Evolutionary conservation across 441 rosid species (phyloP), one percentile per base, ranked within the genome.

Genomic region (Kokia cookei): DNA sequence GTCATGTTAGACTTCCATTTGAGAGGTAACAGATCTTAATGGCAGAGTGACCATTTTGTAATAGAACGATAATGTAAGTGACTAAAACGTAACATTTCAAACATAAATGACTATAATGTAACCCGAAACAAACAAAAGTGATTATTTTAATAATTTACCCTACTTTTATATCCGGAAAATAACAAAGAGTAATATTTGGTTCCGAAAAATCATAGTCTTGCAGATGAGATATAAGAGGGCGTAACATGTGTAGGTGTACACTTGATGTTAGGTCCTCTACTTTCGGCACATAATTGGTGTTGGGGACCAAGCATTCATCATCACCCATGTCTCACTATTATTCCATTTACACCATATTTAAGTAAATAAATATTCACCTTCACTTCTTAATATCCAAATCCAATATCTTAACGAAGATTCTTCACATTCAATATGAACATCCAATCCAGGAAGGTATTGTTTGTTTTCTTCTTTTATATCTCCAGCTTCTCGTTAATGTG

Each of bases 371-470:
- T 15, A 9, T 73, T 26, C 29, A 55, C 11, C 1, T 40, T 13
- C 7, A 5, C n/a, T 57, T 35, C n/a, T 54, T 4, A 3, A 17
- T 75, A 55, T 51, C 65, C 1, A 55, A 42, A 24, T 58, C 12
- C 24, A 62, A 35, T 32, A 55, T 59, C 70, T 2, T 45, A 59
- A 45, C 58, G 47, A 4, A 43, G 54, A 24, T 7, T 5, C 19
- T 7, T 62, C 5, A 72, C 57, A 27, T 72, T 62, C 77, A 77
- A 75, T 47, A 87, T 85, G 87, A 80, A 78, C 76, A 14, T 79
- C 11, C 76, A 83, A 73, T 10, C 54, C 11, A 63, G 15, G 65
- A 78, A 53, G 89, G 88, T 87, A 83, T 40, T 4, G 45, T 59
- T 51, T 27, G 14, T 2, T 15, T 35, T 75, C 57, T 32, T 45